These are phyloP conservation scores for Linum usitatissimum DNA, from an alignment of 345 rosid genomes.

Conservation along the genomic window DNA sequence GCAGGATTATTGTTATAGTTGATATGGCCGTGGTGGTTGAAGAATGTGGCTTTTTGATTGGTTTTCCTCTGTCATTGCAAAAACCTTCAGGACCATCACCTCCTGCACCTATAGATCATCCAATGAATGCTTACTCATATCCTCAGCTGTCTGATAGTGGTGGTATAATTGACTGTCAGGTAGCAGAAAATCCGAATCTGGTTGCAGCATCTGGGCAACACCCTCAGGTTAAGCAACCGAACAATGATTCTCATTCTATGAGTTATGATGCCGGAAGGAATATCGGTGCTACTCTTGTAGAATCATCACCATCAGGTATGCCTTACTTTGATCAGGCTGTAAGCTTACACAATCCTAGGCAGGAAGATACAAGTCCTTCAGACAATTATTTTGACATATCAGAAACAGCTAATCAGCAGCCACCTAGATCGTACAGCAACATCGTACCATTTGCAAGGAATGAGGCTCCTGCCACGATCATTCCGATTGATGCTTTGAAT, in stretches of 20 bases:
- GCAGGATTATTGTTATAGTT: not conserved
- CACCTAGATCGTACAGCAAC: not conserved
- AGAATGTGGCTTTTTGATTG: not conserved
- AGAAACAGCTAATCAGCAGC: not conserved
- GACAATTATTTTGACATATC: not conserved
- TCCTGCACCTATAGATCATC: not conserved
- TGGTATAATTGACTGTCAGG: not conserved
- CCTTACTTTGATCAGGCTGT: not conserved
- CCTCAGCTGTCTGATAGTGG: not conserved
- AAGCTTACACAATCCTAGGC: not conserved
- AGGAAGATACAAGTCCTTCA: not conserved
- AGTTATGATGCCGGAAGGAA: not conserved
- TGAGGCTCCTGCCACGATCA: slow-evolving; percentile 1
- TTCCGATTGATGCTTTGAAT: slow-evolving; percentile 1
- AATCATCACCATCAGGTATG: not conserved
- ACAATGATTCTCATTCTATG: not conserved
- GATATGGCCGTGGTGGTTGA: not conserved
- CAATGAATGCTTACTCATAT: not conserved
- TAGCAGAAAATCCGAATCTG: not conserved
- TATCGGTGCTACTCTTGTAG: not conserved
- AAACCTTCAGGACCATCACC: not conserved
- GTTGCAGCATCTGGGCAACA: not conserved
- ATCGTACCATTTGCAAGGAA: not conserved
- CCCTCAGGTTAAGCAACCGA: not conserved
- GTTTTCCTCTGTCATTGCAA: not conserved